These are phyloP conservation scores for Chenopodium berlandieri DNA, from an alignment of 148 eudicot genomes.

Conservation along the genomic window DNA sequence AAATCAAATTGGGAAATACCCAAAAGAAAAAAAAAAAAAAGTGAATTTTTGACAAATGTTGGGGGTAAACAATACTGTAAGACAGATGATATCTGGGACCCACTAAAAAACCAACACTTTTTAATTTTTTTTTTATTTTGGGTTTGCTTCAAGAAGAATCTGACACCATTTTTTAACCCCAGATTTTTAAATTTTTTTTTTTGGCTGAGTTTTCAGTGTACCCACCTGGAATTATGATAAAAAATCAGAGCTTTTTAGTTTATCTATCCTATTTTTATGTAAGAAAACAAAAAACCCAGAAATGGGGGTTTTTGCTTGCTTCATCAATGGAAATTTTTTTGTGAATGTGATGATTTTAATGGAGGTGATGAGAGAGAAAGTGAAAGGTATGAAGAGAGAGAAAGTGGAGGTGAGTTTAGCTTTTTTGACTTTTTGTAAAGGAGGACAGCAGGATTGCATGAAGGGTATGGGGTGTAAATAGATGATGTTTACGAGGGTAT, in stretches of 20 bases:
- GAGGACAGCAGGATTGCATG: constrained; percentile 5
- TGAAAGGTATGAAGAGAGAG: background rate
- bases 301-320: constrained; percentile 2
- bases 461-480: constrained; percentile 23
- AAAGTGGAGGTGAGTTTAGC: background rate
- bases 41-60: constrained; percentile 27
- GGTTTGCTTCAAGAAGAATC: constrained; percentile 27
- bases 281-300: constrained; percentile 12
- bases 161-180: background rate
- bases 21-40: constrained; percentile 15
- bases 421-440: constrained; percentile 31
- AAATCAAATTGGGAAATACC: constrained; percentile 10
- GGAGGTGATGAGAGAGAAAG: constrained; percentile 1
- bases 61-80: background rate
- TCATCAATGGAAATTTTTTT: constrained; percentile 9
- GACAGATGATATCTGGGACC: constrained; percentile 14
- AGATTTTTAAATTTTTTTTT: background rate
- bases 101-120: constrained; percentile 11
- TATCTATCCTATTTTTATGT: background rate
- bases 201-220: background rate
- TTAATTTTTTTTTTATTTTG: background rate
- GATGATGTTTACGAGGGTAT: constrained; percentile 8
- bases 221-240: constrained; percentile 9
- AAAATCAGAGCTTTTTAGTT: background rate
- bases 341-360: constrained; percentile 27